phyloP scores from a whole-genome alignment of 1,139 yeast genomes.

The Wickerhamomyces sp. region DNA sequence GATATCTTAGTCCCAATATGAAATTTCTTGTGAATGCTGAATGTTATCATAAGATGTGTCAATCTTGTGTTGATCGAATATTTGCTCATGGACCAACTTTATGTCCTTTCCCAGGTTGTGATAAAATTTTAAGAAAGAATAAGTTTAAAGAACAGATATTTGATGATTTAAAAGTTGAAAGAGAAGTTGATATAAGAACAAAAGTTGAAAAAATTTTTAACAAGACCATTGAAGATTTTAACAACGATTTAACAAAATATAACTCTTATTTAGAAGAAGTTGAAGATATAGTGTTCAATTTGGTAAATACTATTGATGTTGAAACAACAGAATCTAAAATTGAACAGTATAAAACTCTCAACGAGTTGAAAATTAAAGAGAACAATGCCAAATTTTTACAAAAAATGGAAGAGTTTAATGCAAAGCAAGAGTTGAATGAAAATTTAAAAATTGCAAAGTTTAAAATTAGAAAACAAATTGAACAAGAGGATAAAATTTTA shows the following conservation, averaged over 20 bases:
- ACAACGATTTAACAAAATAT: conserved; percentile 45
- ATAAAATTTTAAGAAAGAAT: conserved; percentile 79
- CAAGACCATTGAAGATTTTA: conserved; percentile 74
- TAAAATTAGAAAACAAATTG: conserved; percentile 62
- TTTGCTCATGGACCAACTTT: conserved; percentile 94
- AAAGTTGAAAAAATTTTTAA: conserved; percentile 75
- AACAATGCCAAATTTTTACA: conserved; percentile 68
- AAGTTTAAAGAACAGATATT: conserved; percentile 88
- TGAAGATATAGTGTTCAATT: conserved; percentile 74
- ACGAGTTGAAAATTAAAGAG: conserved; percentile 70
- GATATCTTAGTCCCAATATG: conserved; percentile 92
- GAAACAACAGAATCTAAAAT: conserved; percentile 69
- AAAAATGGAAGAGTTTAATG: conserved; percentile 53
- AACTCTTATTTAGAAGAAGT: conserved; percentile 79
- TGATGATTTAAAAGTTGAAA: conserved; percentile 84
- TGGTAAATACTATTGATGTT: conserved; percentile 64
- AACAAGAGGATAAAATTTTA: conserved; percentile 60
- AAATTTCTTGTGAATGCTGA: conserved; percentile 90
- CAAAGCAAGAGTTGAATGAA: conserved; percentile 48
- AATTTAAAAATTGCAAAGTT: conserved; percentile 56
- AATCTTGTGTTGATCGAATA: conserved; percentile 91
- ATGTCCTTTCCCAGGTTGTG: conserved; percentile 92
- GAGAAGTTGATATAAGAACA: conserved; percentile 86
- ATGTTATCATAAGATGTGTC: conserved; percentile 96
- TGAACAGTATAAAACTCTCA: conserved; percentile 66